phyloP scores from a whole-genome alignment of 1,284 basidiomycete species.

The Ganoderma meredithae region DNA sequence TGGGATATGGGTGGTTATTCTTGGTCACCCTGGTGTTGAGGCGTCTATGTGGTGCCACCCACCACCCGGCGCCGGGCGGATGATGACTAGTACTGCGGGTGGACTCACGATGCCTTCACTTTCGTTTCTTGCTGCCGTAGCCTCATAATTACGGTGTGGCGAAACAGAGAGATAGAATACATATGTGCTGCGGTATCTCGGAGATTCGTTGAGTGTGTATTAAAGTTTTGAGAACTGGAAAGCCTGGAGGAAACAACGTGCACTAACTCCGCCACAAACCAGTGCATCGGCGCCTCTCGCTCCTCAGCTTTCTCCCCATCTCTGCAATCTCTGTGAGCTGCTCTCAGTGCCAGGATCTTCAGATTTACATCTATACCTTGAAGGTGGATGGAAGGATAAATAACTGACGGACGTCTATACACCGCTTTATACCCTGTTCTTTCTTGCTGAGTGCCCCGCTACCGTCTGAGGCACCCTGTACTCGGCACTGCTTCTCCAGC shows the following conservation, averaged over 20 bases:
- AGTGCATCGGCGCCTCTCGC: neutral
- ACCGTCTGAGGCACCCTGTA: neutral
- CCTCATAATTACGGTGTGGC: no score
- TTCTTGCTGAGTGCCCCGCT: neutral
- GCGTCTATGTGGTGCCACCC: no score
- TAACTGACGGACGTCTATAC: conserved; percentile 1
- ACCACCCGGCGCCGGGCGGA: no score
- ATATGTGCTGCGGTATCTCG: no score
- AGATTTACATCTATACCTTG: neutral
- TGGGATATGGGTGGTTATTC: no score
- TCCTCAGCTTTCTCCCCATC: neutral
- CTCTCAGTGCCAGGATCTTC: neutral
- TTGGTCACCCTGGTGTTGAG: no score
- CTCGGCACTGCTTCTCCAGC: neutral
- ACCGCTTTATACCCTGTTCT: neutral
- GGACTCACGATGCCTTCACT: no score
- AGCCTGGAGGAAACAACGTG: neutral
- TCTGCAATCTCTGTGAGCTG: neutral
- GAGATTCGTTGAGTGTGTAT: no score
- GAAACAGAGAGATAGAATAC: no score
- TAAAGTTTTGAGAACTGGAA: neutral
- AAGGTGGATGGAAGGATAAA: neutral
- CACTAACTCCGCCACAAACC: neutral
- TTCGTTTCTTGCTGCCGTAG: no score
- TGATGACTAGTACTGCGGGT: no score